Evolutionary conservation across 73 alveolate genomes (phyloP).

Genomic region (Loxodes magnus): DNA sequence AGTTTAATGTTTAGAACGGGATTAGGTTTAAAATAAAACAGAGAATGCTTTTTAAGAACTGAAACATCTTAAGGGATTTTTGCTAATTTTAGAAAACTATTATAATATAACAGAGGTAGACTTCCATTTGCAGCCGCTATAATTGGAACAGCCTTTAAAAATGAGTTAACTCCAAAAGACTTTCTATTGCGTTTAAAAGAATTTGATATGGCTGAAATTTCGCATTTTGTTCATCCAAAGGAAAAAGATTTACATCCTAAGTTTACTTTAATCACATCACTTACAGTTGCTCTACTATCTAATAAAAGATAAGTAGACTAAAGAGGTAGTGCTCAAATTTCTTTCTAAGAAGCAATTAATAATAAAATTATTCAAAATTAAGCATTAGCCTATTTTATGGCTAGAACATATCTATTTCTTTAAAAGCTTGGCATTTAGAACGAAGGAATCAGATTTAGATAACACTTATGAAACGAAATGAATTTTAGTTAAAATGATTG

Average conservation of each 20-base stretch:
- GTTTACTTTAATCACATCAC: slow-evolving; percentile 56
- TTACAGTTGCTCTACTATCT: slow-evolving; percentile 74
- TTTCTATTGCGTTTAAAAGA: slow-evolving; percentile 96
- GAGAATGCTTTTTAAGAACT: slow-evolving; percentile 90
- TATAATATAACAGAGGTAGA: slow-evolving; percentile 87
- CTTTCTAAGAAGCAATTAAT: slow-evolving; percentile 82
- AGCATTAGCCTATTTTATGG: slow-evolving; percentile 96
- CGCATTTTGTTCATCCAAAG: slow-evolving; percentile 93
- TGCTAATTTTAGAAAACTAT: slow-evolving; percentile 86
- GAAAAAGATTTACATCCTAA: slow-evolving; percentile 81
- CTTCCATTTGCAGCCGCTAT: slow-evolving; percentile 98
- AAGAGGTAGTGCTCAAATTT: slow-evolving; percentile 19
- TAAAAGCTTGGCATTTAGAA: slow-evolving; percentile 63
- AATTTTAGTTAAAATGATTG: slow-evolving; percentile 99
- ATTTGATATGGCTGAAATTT: slow-evolving; percentile 99
- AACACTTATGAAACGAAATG: slow-evolving; percentile 96
- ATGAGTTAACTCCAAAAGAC: slow-evolving; percentile 98
- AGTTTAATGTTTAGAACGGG: slow-evolving; percentile 95
- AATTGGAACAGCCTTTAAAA: slow-evolving; percentile 96
- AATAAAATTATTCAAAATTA: slow-evolving; percentile 77
- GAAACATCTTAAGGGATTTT: slow-evolving; percentile 99
- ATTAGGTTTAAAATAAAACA: slow-evolving; percentile 93
- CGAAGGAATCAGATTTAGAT: slow-evolving; percentile 92
- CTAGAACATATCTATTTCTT: slow-evolving; percentile 83
- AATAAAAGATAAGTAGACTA: slow-evolving; percentile 35